phyloP scores from a whole-genome alignment of 2,329 filamentous ascomycete species.

The Alternaria longipes region DNA sequence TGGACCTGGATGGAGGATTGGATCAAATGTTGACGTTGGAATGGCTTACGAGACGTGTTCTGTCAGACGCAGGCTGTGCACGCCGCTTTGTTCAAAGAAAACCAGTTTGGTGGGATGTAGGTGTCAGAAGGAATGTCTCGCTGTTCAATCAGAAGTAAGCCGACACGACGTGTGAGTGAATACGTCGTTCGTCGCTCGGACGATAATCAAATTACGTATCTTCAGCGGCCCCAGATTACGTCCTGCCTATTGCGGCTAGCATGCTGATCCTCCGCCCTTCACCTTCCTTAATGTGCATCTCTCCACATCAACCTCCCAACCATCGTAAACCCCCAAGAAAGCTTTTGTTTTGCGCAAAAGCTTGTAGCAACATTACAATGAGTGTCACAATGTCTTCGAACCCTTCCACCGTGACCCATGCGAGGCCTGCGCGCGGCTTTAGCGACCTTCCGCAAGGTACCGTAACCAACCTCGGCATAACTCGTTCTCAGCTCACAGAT shows the following conservation, averaged over 20 bases:
- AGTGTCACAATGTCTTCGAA: constrained; percentile 15
- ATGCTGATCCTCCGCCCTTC: constrained; percentile 1
- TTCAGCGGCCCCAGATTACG: constrained; percentile 7
- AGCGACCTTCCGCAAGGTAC: constrained; percentile 18
- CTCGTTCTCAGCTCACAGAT: constrained; percentile 13
- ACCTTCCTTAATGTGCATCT: constrained; percentile 16
- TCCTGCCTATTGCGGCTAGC: constrained; percentile 17
- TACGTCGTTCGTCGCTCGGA: constrained; percentile 2
- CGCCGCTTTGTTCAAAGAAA: not conserved
- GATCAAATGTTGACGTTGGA: not conserved
- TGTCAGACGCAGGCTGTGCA: not conserved
- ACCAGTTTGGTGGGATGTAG: not conserved
- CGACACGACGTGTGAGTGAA: not conserved
- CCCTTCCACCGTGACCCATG: constrained; percentile 10
- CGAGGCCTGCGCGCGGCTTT: constrained; percentile 12
- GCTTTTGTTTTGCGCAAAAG: constrained; percentile 12
- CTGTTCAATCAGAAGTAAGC: not conserved
- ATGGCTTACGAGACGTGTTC: not conserved
- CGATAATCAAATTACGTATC: constrained; percentile 18
- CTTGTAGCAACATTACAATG: not conserved
- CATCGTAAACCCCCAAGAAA: constrained; percentile 10
- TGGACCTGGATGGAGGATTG: not conserved
- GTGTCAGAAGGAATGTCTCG: not conserved
- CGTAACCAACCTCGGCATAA: constrained; percentile 13
- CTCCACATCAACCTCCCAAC: not conserved